phyloP scores from a whole-genome alignment of 345 rosid genomes.

The Boechera retrofracta region DNA sequence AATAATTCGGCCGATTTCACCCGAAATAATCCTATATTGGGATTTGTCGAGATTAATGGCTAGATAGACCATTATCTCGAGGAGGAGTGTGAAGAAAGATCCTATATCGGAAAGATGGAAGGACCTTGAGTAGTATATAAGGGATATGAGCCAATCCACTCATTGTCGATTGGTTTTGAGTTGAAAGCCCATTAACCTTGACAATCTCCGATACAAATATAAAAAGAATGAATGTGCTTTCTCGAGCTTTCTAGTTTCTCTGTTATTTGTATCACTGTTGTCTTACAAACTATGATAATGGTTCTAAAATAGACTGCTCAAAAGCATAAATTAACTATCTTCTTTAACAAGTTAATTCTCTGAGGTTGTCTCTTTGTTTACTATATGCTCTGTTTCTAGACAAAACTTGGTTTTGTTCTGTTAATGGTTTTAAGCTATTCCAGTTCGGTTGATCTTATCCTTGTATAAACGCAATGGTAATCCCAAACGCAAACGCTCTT shows the following conservation, averaged over 20 bases:
- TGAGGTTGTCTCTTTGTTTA: not conserved
- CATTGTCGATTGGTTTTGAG: too few species aligned
- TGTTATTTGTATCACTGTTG: not conserved
- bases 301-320: not conserved
- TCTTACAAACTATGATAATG: not conserved
- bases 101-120: too few species aligned
- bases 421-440: not conserved
- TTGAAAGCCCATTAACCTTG: too few species aligned
- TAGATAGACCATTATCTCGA: too few species aligned
- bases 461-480: not conserved
- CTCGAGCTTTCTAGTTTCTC: not conserved
- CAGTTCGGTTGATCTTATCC: conserved; percentile 1
- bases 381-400: not conserved
- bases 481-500: not conserved
- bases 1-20: too few species aligned
- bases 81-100: too few species aligned
- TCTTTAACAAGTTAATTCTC: not conserved
- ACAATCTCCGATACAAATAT: not conserved
- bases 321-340: not conserved
- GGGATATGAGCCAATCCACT: too few species aligned
- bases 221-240: not conserved
- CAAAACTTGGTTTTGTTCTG: too few species aligned
- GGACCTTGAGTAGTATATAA: too few species aligned
- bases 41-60: too few species aligned
- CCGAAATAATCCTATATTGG: too few species aligned